Base-by-base conservation (phyloP, 2,329 filamentous ascomycete genomes). In the Epichloe uncinata region DNA sequence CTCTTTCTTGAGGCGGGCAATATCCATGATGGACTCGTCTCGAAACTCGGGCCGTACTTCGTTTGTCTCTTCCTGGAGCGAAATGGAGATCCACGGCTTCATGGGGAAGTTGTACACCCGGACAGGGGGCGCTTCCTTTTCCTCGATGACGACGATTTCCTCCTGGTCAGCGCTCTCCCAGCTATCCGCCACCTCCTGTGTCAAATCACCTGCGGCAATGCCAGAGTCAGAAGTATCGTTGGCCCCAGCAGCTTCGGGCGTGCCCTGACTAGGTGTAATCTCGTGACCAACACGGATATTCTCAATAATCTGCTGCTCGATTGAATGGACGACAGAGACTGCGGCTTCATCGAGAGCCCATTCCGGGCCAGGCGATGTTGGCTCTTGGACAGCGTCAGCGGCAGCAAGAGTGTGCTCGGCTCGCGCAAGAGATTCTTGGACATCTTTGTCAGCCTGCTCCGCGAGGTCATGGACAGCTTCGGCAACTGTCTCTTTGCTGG, bases 51-150 rank as follows among this genome's bases (percentile, higher is more conserved):
- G 75, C 15, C 78, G 76, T 26, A 74, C 65, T 52, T 80, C 73
- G 13, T 76, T 67, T 52, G 74, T 68, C 53, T 74, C 67, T 56
- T 78, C 71, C 63, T 80, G 73, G 58, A 97, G 78, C 12, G 79
- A 82, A 62, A 98, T 93, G 18, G 90, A 85, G 56, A 95, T 90
- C 75, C 94, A 98, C 4, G 93, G 93, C 66, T 85, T 87, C 84
- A 98, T 88, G 15, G 93, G 93, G 66, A 98, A 95, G 66, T 95
- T 95, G 72, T 87, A 93, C 44, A 97, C 90, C 63, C 79, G 83
- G 56, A 95, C 81, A 26, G 81, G 75, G 75, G 74, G 70, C 3
- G 78, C 67, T 47, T 80, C 76, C 52, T 82, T 81, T 57, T 84
- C 81, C 64, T 88, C 85, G 35, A 79, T 77, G 44, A 77, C 73